Evolutionary conservation across 148 eudicot genomes (phyloP).

Genomic region (Silene latifolia): DNA sequence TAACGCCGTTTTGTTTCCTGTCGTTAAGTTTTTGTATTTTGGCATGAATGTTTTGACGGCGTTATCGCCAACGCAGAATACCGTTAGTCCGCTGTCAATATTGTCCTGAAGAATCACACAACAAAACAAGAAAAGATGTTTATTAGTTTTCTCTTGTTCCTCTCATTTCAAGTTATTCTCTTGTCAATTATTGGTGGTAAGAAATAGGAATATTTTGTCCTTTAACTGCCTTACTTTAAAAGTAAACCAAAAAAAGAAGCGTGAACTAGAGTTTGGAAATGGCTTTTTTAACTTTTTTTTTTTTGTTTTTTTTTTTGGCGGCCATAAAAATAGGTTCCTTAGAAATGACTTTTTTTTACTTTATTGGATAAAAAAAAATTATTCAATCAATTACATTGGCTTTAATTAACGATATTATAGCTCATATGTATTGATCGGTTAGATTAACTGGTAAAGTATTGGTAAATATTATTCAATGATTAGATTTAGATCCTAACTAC

Average conservation of each 20-base stretch:
- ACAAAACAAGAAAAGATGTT: not conserved
- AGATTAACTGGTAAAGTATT: no score
- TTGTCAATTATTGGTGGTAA: not conserved
- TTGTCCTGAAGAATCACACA: slow-evolving; percentile 19
- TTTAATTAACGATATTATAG: no score
- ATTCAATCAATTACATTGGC: not conserved
- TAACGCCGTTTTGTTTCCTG: slow-evolving; percentile 37
- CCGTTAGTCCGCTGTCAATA: slow-evolving; percentile 63
- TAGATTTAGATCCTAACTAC: no score
- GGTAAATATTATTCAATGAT: no score
- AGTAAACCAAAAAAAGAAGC: not conserved
- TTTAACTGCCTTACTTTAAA: not conserved
- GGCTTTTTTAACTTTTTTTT: no score
- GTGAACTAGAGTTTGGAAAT: not conserved
- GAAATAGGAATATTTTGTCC: no score
- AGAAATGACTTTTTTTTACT: no score
- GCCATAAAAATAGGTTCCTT: no score
- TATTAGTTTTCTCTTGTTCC: not conserved
- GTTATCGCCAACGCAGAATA: slow-evolving; percentile 58
- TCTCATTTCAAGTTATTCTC: not conserved
- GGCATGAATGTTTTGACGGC: slow-evolving; percentile 56
- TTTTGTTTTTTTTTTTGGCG: no score
- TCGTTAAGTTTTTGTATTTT: slow-evolving; percentile 60
- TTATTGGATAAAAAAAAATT: not conserved
- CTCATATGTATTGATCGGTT: no score